Evolutionary conservation across 2,329 filamentous ascomycete genomes (phyloP), one percentile per base, ranked within the genome.

Genomic region (Scleromitrula shiraiana): DNA sequence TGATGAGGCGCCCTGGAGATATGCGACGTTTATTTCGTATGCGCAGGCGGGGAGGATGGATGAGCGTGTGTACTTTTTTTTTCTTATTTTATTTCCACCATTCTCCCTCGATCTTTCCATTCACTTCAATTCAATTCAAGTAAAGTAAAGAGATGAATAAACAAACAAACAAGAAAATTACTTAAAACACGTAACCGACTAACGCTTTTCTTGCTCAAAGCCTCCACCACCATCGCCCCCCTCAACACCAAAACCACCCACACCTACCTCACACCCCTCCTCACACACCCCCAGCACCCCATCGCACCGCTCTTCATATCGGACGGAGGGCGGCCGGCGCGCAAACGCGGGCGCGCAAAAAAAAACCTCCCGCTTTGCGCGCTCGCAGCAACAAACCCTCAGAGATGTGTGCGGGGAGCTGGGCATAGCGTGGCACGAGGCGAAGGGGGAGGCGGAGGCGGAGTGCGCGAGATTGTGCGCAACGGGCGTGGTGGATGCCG

Each of bases 1-100:
- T 54, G 90, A 97, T 63, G 85, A 93, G 56, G 88, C 88, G 2
- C 95, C 96, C 62, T 96, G 91, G 91, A 83, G 95, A 23, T 95
- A 93, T 60, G 90, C 96, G 60, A 30, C 29, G 8, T 30, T 30
- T 82, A 82, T 12, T 88, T 93, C 61, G 17, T 79, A 80, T 67
- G 10, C 40, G 2, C 3, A 41, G 86, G 78, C 76, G 88, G 90
- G 52, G 80, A 80, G 12, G 94, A 95, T 51, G n/a, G 27, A 41
- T 26, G 29, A 24, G 26, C 24, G 46, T 46, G 30, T 22, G 32
- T 35, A 22, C 14, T 10, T 26, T 36, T 15, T 20, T 36, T 26
- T 20, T 7, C 22, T 8, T 9, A 19, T 36, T 10, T 7, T 12
- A 20, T n/a, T n/a, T 15, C 15, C 10, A 9, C 23, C 4, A 26